Evolutionary conservation across 305 asterid species (phyloP).

Genomic region (Andrographis paniculata): DNA sequence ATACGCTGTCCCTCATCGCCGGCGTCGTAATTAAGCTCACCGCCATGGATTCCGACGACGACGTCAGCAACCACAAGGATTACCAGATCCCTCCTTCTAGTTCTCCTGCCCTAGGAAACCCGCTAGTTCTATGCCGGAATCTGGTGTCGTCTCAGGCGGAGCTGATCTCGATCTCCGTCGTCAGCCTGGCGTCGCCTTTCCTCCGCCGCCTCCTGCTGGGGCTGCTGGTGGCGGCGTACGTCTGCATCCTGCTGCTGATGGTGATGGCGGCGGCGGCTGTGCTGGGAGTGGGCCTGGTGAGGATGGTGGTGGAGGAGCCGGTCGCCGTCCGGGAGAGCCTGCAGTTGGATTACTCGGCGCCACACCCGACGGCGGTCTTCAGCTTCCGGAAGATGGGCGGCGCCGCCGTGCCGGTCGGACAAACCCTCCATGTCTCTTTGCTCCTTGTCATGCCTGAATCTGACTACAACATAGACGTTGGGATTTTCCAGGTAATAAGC

Average conservation of each 20-base stretch:
- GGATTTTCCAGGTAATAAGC: constrained; percentile 56
- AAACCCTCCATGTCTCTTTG: constrained; percentile 55
- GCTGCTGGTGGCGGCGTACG: constrained; percentile 55
- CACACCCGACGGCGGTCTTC: constrained; percentile 50
- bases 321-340: constrained; percentile 34
- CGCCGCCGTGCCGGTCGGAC: constrained; percentile 48
- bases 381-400: too few species aligned
- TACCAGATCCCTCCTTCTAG: constrained; percentile 17
- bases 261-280: constrained; percentile 35
- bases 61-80: background rate
- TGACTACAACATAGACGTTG: constrained; percentile 72
- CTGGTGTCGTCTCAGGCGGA: too few species aligned
- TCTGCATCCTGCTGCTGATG: constrained; percentile 30
- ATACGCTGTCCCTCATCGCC: too few species aligned
- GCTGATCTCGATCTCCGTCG: constrained; percentile 24
- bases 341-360: constrained; percentile 52
- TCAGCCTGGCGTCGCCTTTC: constrained; percentile 25
- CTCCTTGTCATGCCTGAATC: constrained; percentile 74
- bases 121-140: too few species aligned
- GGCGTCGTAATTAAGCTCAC: too few species aligned
- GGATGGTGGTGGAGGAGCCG: constrained; percentile 66
- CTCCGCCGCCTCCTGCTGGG: constrained; percentile 45
- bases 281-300: constrained; percentile 55
- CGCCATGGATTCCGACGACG: too few species aligned
- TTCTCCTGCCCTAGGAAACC: background rate